Conservation (phyloP, 768 basidiomycete species). For the Psilocybe sp. region DNA sequence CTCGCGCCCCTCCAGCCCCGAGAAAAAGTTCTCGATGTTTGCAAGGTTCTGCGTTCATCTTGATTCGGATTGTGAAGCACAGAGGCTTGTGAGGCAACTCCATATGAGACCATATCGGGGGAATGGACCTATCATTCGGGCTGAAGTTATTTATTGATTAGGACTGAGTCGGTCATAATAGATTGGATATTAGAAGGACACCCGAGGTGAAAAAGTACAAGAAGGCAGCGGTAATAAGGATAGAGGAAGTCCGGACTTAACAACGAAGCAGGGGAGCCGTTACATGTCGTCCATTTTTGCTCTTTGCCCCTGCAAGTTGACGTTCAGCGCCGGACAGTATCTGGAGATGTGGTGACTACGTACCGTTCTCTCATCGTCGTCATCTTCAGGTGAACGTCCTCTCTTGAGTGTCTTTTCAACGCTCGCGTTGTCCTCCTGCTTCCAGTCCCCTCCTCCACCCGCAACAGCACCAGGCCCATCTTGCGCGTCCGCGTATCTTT, state of each 20-base stretch:
- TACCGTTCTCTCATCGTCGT: conserved; percentile 53
- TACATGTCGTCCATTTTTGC: conserved; percentile 69
- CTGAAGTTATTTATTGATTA: conserved; percentile 38
- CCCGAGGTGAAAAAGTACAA: conserved; percentile 1
- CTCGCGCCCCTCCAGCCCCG: conserved; percentile 23
- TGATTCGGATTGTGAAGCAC: conserved; percentile 60
- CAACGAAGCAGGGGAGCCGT: background rate
- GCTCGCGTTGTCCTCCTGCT: conserved; percentile 49
- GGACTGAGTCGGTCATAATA: background rate
- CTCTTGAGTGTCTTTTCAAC: conserved; percentile 55
- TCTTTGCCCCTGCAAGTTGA: conserved; percentile 47
- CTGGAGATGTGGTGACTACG: conserved; percentile 23
- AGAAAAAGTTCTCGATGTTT: conserved; percentile 38
- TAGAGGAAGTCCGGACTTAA: conserved; percentile 21
- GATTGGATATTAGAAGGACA: too few relatives aligned
- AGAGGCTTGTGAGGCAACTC: conserved; percentile 58
- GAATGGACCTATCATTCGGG: conserved; percentile 17
- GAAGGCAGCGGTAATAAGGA: conserved; percentile 8
- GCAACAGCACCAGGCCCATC: conserved; percentile 82
- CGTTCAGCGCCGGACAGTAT: conserved; percentile 3
- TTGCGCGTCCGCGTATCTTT: conserved; percentile 79
- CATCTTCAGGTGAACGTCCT: conserved; percentile 76
- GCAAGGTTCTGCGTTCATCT: conserved; percentile 58
- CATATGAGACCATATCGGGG: conserved; percentile 52
- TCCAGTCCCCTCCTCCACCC: conserved; percentile 85